Evolutionary conservation across 495 filamentous ascomycete species (phyloP), one percentile per base, ranked within the genome.

Genomic region (Penicillium coprophilum): DNA sequence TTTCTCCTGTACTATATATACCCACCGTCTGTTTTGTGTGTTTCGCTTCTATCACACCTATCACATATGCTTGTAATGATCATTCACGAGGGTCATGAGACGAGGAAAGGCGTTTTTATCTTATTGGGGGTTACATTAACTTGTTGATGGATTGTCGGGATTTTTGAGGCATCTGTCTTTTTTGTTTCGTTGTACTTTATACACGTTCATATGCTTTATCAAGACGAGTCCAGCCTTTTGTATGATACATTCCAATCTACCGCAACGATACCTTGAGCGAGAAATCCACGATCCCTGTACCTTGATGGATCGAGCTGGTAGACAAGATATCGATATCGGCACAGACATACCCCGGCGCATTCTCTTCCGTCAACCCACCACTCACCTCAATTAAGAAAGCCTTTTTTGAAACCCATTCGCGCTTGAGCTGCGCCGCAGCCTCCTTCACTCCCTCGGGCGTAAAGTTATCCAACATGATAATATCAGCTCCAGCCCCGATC

Each of bases 391-490:
- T 78, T 67, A 97, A 64, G 61, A 94, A 91, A 32, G 80, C 61
- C 53, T 68, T 68, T 55, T 85, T 85, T 1, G 77, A 84, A 12
- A 66, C 79, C 90, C 89, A 96, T 63, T 84, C 82, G 63, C 86
- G 74, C 77, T 92, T 94, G 32, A 98, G 72, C 58, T 78, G 80
- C 66, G 57, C 74, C 12, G 92, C 89, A 0, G 88, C 89, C 28
- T 77, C 73, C 64, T 82, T 85, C 51, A 96, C 85, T 0, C 85
- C 91, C 10, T 90, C 85, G 0, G 84, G 80, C 0, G 81, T 82
- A 66, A 97, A 97, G 67, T 98, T 98, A 71, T 98, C 94, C 62
- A 98, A 73, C 94, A 98, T 98, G 49, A 98, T 83, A 6, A 97
- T 83, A 78, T 97, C 93, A 2, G 94, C 94, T 4, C 94, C 95